These are phyloP conservation scores for Hymenoscyphus occultus DNA, from an alignment of 2,329 filamentous ascomycete genomes.

Conservation along the genomic window DNA sequence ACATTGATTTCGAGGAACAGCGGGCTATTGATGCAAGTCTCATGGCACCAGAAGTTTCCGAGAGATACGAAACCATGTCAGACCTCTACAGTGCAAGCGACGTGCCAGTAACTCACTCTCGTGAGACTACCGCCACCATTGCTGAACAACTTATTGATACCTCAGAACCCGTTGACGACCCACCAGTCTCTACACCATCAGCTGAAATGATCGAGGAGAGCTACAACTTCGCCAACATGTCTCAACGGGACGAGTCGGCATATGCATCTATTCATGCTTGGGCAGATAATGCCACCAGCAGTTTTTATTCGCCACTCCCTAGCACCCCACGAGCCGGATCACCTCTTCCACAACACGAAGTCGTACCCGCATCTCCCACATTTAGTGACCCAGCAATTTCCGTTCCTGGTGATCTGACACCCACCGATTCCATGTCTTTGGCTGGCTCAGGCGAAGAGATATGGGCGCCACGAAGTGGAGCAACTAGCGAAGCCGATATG, in stretches of 20 bases:
- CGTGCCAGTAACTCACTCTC: constrained; percentile 17
- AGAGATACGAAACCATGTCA: constrained; percentile 56
- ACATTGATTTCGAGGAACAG: constrained; percentile 43
- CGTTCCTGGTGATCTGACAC: constrained; percentile 49
- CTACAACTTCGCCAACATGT: constrained; percentile 49
- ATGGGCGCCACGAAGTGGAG: constrained; percentile 37
- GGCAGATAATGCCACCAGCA: constrained; percentile 47
- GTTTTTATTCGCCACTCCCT: constrained; percentile 61
- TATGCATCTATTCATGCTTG: constrained; percentile 64
- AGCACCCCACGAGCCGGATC: constrained; percentile 41
- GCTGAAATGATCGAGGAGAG: constrained; percentile 33
- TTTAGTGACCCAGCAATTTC: constrained; percentile 31
- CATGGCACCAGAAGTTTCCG: constrained; percentile 41
- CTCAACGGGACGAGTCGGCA: constrained; percentile 47
- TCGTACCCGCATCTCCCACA: constrained; percentile 24
- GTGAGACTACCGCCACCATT: constrained; percentile 27
- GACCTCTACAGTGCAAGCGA: constrained; percentile 38
- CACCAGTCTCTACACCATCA: constrained; percentile 29
- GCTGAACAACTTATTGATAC: constrained; percentile 33
- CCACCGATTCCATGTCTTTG: constrained; percentile 54
- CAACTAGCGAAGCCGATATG: constrained; percentile 49
- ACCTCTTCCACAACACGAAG: constrained; percentile 19
- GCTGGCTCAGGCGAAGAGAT: constrained; percentile 49
- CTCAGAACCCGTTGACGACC: constrained; percentile 29
- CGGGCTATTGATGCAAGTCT: constrained; percentile 41